These are phyloP conservation scores for Fomitopsis schrenkii DNA, from an alignment of 1,284 basidiomycete species.

Conservation along the genomic window DNA sequence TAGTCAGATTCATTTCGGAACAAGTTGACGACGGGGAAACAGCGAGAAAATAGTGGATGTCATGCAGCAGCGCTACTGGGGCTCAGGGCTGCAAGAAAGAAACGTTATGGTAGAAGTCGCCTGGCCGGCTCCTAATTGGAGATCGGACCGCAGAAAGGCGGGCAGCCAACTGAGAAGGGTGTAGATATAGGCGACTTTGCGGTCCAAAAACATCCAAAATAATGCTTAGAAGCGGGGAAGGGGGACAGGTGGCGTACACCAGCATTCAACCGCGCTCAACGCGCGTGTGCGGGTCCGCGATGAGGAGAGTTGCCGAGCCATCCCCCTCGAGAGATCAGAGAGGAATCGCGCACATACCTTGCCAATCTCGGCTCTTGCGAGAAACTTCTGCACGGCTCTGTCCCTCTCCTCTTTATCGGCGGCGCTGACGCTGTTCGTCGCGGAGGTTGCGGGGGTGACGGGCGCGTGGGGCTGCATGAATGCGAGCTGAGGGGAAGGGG, in stretches of 20 bases:
- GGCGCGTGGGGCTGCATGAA: constrained; percentile 47
- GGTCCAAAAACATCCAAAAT: background rate
- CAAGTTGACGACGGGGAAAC: background rate
- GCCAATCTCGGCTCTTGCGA: constrained; percentile 70
- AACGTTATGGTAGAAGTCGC: no score
- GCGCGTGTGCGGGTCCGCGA: constrained; percentile 25
- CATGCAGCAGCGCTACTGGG: background rate
- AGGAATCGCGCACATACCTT: constrained; percentile 52
- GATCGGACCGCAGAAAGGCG: background rate
- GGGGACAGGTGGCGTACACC: background rate
- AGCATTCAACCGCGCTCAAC: background rate
- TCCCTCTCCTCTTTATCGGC: constrained; percentile 55
- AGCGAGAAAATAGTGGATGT: background rate
- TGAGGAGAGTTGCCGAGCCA: constrained; percentile 36
- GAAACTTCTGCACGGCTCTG: constrained; percentile 64
- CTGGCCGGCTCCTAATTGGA: background rate
- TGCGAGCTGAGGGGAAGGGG: constrained; percentile 65
- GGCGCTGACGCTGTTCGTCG: constrained; percentile 33
- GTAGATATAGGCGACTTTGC: background rate
- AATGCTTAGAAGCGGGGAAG: background rate
- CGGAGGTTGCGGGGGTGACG: constrained; percentile 25
- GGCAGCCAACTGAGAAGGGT: background rate
- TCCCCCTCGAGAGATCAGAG: constrained; percentile 13
- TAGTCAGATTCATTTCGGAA: constrained; percentile 19
- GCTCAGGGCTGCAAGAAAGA: background rate